phyloP scores from a whole-genome alignment of 2,329 filamentous ascomycete species.

The Trichoderma gracile region DNA sequence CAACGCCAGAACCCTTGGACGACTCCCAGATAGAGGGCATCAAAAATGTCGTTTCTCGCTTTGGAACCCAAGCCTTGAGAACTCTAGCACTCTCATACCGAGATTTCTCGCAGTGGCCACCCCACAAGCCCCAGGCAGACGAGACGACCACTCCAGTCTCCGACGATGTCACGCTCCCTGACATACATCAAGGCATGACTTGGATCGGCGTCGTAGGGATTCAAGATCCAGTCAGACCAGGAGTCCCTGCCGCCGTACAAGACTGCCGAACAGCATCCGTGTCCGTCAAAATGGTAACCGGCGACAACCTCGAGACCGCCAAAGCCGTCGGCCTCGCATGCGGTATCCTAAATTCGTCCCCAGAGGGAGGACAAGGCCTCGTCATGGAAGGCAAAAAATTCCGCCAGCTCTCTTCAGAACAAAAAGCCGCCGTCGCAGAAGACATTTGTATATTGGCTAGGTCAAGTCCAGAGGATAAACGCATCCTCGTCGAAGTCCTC shows the following conservation, averaged over 20 bases:
- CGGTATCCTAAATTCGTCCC: slow-evolving; percentile 53
- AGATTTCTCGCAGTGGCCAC: slow-evolving; percentile 72
- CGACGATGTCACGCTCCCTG: slow-evolving; percentile 40
- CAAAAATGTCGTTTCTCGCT: slow-evolving; percentile 51
- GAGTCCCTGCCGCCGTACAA: slow-evolving; percentile 60
- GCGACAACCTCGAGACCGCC: slow-evolving; percentile 56
- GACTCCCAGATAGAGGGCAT: not conserved
- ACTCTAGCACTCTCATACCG: slow-evolving; percentile 73
- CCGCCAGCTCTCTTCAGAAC: slow-evolving; percentile 55
- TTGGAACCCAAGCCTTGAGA: slow-evolving; percentile 66
- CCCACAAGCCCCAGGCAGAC: slow-evolving; percentile 57
- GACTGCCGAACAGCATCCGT: slow-evolving; percentile 63
- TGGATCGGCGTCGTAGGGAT: slow-evolving; percentile 47
- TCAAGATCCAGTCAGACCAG: slow-evolving; percentile 61
- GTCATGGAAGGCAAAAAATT: slow-evolving; percentile 68
- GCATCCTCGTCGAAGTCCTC: slow-evolving; percentile 56
- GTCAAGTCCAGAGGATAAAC: slow-evolving; percentile 61
- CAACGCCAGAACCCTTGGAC: not conserved
- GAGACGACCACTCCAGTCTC: slow-evolving; percentile 36
- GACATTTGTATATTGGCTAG: slow-evolving; percentile 53
- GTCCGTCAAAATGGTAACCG: slow-evolving; percentile 62
- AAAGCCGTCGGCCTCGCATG: slow-evolving; percentile 65
- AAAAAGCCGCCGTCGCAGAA: slow-evolving; percentile 53
- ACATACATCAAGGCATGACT: not conserved
- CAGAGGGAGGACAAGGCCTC: slow-evolving; percentile 44